Percentiles rank a stretch among this genome's conserved stretches.
Evolutionary conservation across 306 rosid species (phyloP).

Genomic region (Echinosophora koreensis): DNA sequence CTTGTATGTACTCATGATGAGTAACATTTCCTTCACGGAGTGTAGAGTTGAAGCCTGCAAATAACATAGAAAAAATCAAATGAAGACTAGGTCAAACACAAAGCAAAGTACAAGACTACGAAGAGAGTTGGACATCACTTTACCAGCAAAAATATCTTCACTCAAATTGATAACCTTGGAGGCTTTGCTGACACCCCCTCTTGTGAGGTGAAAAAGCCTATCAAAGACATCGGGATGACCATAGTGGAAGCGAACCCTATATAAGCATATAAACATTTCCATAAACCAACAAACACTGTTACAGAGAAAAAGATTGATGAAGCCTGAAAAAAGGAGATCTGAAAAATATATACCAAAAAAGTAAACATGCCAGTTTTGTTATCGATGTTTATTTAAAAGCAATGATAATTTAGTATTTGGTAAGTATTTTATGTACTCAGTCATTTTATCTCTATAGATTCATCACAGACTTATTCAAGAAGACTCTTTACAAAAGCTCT

Average conservation of each 20-base stretch:
- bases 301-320: not conserved
- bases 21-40: constrained; percentile 98
- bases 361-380: not conserved
- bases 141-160: constrained; percentile 99
- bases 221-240: constrained; percentile 99
- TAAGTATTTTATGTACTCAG: not conserved
- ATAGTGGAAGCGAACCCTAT: constrained; percentile 97
- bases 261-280: constrained; percentile 38
- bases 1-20: constrained; percentile 99
- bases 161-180: constrained; percentile 97
- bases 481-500: constrained; percentile 10
- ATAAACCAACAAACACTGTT: constrained; percentile 12
- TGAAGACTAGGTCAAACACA: constrained; percentile 8
- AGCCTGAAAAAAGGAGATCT: not conserved
- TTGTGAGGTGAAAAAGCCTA: constrained; percentile 92
- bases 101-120: not conserved
- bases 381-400: constrained; percentile 1
- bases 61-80: constrained; percentile 25
- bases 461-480: constrained; percentile 10
- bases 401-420: constrained; percentile 30
- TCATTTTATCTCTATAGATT: constrained; percentile 29
- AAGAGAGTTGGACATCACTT: constrained; percentile 27
- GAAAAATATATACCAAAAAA: constrained; percentile 12
- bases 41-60: constrained; percentile 93
- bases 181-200: constrained; percentile 98